Evolutionary conservation across 768 basidiomycete species (phyloP).

Genomic region (Tricholoma furcatifolium): DNA sequence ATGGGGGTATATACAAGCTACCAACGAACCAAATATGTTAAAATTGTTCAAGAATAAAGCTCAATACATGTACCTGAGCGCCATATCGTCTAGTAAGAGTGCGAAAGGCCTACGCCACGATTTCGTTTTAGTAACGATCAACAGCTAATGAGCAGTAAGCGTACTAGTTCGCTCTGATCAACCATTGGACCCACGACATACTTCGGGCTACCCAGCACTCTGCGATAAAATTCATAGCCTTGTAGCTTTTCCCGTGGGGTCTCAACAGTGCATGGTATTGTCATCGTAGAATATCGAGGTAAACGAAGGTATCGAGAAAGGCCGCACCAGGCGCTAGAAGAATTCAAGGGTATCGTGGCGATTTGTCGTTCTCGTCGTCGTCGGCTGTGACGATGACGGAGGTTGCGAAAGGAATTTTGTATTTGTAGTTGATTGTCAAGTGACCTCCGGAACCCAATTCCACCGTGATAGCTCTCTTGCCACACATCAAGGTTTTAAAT

Average conservation of each 20-base stretch:
- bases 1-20: constrained; percentile 93
- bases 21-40: neutral
- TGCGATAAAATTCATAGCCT: constrained; percentile 82
- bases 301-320: no score
- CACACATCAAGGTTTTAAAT: no score
- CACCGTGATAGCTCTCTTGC: no score
- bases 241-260: constrained; percentile 39
- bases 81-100: constrained; percentile 36
- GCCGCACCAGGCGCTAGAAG: no score
- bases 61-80: constrained; percentile 54
- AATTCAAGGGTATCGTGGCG: no score
- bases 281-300: no score
- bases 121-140: neutral
- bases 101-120: constrained; percentile 74
- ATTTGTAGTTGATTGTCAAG: no score
- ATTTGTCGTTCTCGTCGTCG: no score
- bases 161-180: constrained; percentile 92
- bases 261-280: no score
- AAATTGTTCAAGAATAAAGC: neutral
- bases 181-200: constrained; percentile 98
- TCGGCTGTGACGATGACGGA: no score
- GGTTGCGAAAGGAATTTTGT: no score
- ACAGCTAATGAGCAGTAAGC: constrained; percentile 25
- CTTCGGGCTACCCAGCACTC: constrained; percentile 80
- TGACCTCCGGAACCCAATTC: no score